These are phyloP conservation scores for Teunomyces pallodes DNA, from an alignment of 805 yeast genomes.

Conservation along the genomic window DNA sequence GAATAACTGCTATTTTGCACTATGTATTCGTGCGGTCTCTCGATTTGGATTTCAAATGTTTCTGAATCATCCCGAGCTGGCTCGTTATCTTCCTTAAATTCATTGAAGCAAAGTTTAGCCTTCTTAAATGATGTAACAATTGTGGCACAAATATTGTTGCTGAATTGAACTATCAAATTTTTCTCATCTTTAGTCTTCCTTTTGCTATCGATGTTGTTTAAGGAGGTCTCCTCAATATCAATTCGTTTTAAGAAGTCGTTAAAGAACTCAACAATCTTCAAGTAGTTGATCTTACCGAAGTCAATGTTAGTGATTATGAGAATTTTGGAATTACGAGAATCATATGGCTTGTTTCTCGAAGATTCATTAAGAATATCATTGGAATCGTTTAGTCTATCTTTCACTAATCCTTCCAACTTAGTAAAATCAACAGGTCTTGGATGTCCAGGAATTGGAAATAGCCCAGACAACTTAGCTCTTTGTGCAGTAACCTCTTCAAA, in stretches of 20 bases:
- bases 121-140: conserved; percentile 44
- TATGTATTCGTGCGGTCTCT: conserved; percentile 37
- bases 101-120: conserved; percentile 24
- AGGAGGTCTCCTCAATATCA: conserved; percentile 38
- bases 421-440: conserved; percentile 45
- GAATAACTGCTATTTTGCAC: conserved; percentile 23
- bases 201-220: conserved; percentile 30
- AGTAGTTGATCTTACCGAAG: conserved; percentile 30
- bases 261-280: conserved; percentile 43
- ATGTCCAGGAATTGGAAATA: conserved; percentile 73
- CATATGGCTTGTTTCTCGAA: conserved; percentile 38
- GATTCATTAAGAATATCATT: conserved; percentile 31
- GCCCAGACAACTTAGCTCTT: conserved; percentile 73
- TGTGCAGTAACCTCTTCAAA: conserved; percentile 73
- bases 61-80: conserved; percentile 8
- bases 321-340: conserved; percentile 32
- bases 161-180: conserved; percentile 49
- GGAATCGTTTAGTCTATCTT: conserved; percentile 29
- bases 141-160: conserved; percentile 54
- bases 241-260: conserved; percentile 45
- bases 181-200: conserved; percentile 36
- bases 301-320: conserved; percentile 32
- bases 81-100: conserved; percentile 22
- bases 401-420: conserved; percentile 37
- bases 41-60: conserved; percentile 12